Base-by-base conservation (phyloP, 2,329 filamentous ascomycete species). In the Coniella lustricola region DNA sequence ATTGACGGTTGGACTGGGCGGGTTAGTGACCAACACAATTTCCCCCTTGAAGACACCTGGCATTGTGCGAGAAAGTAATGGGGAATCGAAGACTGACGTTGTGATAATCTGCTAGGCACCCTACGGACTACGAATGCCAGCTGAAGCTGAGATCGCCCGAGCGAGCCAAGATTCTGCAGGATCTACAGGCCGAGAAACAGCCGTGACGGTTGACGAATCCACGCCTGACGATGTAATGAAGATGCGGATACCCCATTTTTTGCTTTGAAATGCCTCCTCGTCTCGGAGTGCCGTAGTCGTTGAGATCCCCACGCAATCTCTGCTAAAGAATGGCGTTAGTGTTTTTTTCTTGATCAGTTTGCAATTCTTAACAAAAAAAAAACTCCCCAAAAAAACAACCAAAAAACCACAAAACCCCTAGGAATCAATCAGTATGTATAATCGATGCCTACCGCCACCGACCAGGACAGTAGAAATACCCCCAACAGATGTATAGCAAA, bases 1-100 rank as follows among this genome's bases (percentile, higher is more conserved):
- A 10, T 40, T 58, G 29, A 55, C 55, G 7, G 54, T 57, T 16
- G 56, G 56, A 1, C 53, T 58, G 2, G 55, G 55, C 20, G 55
- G 56, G 47, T 54, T n/a, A 44, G 53, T 48, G 8, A n/a, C 3
- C 9, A 3, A 22, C 29, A 22, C 13, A 3, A 3, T 25, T 21
- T 22, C 29, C 18, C 4, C 25, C 20, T 40, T 38, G 17, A 31
- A 21, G 3, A 9, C 22, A n/a, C 9, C 17, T 41, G 22, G 9
- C 38, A 25, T 21, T 21, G 20, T n/a, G 29, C 17, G 25, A 2
- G 8, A 8, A 12, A 32, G 38, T 41, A 18, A 16, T 18, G 17
- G 34, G 5, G 34, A 16, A 5, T 29, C 25, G 25, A 29, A 10
- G 10, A 29, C 25, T 29, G 25, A 29, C 25, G 10, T 5, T 29